phyloP scores from a whole-genome alignment of 208 protist genomes.

The Leishmania gerbilli region DNA sequence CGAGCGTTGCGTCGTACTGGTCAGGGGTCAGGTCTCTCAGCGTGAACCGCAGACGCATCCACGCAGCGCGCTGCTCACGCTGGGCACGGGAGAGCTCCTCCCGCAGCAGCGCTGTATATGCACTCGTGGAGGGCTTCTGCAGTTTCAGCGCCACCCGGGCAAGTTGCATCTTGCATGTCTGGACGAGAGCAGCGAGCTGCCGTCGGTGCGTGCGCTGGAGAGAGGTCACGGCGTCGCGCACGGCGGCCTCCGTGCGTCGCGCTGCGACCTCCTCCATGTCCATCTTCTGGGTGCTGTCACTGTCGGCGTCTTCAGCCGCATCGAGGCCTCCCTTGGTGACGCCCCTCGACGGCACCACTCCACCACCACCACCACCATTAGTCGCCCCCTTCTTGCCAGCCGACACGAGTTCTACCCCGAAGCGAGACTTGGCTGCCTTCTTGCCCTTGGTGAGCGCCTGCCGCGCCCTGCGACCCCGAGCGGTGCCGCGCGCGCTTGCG shows the following conservation, averaged over 20 bases:
- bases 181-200: conserved; percentile 15
- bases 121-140: conserved; percentile 41
- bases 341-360: neutral
- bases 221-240: conserved; percentile 10
- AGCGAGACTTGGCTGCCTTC: conserved; percentile 2
- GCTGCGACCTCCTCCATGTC: neutral
- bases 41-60: conserved; percentile 40
- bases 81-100: conserved; percentile 35
- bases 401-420: neutral
- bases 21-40: conserved; percentile 31
- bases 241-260: conserved; percentile 15
- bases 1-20: conserved; percentile 26
- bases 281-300: neutral
- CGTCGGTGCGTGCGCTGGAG: conserved; percentile 14
- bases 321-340: neutral
- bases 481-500: neutral
- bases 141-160: conserved; percentile 40
- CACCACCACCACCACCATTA: neutral
- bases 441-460: neutral
- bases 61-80: conserved; percentile 25
- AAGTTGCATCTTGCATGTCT: conserved; percentile 31
- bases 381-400: neutral
- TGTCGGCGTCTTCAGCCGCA: neutral
- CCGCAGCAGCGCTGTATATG: conserved; percentile 39
- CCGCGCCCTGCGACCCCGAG: neutral